Base-by-base conservation (phyloP, 768 basidiomycete genomes). In the Lactarius psammicola region DNA sequence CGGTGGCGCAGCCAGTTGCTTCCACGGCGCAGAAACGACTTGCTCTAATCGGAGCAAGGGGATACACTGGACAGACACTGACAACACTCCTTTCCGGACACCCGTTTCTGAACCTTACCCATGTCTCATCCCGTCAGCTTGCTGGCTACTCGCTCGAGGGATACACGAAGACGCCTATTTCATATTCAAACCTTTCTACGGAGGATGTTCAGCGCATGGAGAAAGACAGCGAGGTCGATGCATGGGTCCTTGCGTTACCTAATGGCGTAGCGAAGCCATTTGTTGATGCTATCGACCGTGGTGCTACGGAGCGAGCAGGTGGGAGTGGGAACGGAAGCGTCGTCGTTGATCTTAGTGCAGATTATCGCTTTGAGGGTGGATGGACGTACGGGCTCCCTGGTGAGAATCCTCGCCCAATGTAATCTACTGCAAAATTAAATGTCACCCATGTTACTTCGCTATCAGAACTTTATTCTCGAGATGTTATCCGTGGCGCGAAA, bases 321-420 rank as follows among this genome's bases (percentile, higher is more conserved):
- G 46, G 23, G 23, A 70, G 72, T 54, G 76, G 75, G 34, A 78
- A 80, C 65, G 80, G 82, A 51, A 92, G 94, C 70, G 92, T 96
- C 23, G 79, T 98, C 42, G 88, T 98, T 42, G 97, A 99, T 74
- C 78, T 99, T 66, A 85, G 94, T 72, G 97, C 96, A 28, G 97
- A 99, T 77, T 94, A 93, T 76, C 82, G 97, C 70, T 98, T 98
- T 76, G 95, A 98, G 81, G 80, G 87, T 53, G 90, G 84, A 58
- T 99, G 97, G 97, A 91, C 91, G 69, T 99, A 99, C 75, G 97
- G 97, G 71, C 87, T 99, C 78, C 97, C 97, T 76, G 96, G 96
- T 99, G 85, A 93, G 94, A 80, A 71, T 72, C 78, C 77, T 76
- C 77, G 75, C 75, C 69, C 64, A 57, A n/a, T 77, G 75, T 80